Percentiles rank a stretch among this genome's conserved stretches.
Evolutionary conservation across 2,329 filamentous ascomycete genomes (phyloP).

Genomic region (Drechslera avenae): DNA sequence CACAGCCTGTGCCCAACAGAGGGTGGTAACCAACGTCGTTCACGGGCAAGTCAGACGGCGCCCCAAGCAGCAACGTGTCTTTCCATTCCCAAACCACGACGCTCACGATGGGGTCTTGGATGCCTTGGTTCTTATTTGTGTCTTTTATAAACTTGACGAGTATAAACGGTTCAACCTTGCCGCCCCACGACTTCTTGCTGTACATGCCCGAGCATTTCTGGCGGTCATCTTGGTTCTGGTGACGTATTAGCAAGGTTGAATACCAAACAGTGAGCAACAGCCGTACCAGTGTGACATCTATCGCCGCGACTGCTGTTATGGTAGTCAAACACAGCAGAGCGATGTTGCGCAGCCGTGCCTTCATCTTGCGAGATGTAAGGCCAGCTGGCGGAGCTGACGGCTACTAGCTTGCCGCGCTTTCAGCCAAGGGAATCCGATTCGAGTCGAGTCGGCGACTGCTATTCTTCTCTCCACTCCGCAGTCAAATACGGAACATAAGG

Average conservation of each 20-base stretch:
- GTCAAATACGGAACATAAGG: slow-evolving; percentile 3
- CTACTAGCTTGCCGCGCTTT: slow-evolving; percentile 2
- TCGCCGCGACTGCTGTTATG: slow-evolving; percentile 41
- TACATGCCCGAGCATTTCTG: slow-evolving; percentile 96
- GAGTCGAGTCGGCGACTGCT: background rate
- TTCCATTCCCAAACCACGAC: slow-evolving; percentile 93
- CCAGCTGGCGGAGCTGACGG: slow-evolving; percentile 36
- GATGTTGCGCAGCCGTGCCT: slow-evolving; percentile 38
- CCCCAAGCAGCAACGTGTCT: slow-evolving; percentile 79
- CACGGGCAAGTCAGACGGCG: slow-evolving; percentile 51
- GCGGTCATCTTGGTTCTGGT: slow-evolving; percentile 75
- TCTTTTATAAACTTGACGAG: slow-evolving; percentile 74
- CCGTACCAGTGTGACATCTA: slow-evolving; percentile 41
- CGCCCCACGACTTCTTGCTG: slow-evolving; percentile 85
- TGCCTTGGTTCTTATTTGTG: slow-evolving; percentile 57
- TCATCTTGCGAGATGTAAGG: slow-evolving; percentile 44
- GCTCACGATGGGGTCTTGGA: slow-evolving; percentile 76
- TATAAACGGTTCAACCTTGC: slow-evolving; percentile 86
- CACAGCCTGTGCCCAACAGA: background rate
- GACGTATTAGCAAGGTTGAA: slow-evolving; percentile 1
- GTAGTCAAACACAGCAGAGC: slow-evolving; percentile 43
- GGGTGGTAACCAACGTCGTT: slow-evolving; percentile 30
- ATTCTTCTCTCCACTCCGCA: background rate
- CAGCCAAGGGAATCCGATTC: slow-evolving; percentile 6
- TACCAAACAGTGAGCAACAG: background rate